A percentile compares a stretch with the other conserved stretches of the same genome.
Conservation (phyloP, 164 flowering plant species). For the Nymphaea thermarum region DNA sequence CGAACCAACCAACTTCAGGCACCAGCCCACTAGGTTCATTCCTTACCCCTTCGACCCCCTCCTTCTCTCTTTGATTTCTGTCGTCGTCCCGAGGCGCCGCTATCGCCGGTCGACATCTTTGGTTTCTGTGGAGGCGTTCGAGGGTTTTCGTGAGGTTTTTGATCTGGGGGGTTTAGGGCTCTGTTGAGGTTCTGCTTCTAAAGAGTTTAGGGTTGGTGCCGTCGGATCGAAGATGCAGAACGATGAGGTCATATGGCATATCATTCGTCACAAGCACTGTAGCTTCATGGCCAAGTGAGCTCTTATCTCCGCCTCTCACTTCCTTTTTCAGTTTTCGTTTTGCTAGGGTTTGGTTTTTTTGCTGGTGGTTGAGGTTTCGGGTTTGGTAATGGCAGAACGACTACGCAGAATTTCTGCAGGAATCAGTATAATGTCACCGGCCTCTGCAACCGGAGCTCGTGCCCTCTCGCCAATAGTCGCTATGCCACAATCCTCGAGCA, state of each 20-base stretch:
- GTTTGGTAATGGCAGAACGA: slow-evolving; percentile 26
- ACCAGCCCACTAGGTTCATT: no score
- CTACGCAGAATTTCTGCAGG: slow-evolving; percentile 71
- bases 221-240: slow-evolving; percentile 51
- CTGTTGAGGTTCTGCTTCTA: no score
- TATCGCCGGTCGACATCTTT: no score
- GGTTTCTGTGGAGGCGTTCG: no score
- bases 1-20: no score
- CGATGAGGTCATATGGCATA: slow-evolving; percentile 94
- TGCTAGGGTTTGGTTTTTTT: background rate
- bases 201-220: background rate
- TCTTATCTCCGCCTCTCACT: background rate
- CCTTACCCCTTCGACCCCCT: no score
- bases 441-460: slow-evolving; percentile 84
- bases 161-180: background rate
- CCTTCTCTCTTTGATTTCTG: no score
- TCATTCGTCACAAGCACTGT: slow-evolving; percentile 87
- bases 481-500: slow-evolving; percentile 81
- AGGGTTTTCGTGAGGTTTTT: no score
- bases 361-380: background rate
- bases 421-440: slow-evolving; percentile 90
- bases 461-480: slow-evolving; percentile 95
- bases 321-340: background rate
- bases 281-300: slow-evolving; percentile 91
- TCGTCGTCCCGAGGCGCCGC: no score